These are phyloP conservation scores for Sporobolomyces roseus DNA, from an alignment of 768 basidiomycete species.

Conservation along the genomic window DNA sequence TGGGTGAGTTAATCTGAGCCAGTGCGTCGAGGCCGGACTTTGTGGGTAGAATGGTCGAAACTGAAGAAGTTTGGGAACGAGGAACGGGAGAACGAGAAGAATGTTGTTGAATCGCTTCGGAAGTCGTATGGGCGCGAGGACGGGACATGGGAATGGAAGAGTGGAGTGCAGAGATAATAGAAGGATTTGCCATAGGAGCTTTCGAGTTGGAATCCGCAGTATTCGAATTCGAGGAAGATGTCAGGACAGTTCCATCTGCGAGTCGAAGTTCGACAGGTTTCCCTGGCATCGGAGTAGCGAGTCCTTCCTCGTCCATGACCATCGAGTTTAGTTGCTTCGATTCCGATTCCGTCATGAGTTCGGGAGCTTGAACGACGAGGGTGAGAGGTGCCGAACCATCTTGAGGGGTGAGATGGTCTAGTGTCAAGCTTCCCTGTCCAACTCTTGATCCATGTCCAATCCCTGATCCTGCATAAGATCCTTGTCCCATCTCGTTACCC, in stretches of 20 bases:
- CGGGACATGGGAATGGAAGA: not conserved
- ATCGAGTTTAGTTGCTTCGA: not conserved
- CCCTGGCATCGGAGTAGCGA: slow-evolving; percentile 7
- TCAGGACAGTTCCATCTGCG: not conserved
- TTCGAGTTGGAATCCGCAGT: not conserved
- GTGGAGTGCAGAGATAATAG: not conserved
- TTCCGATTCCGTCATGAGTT: slow-evolving; percentile 9
- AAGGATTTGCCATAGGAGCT: not conserved
- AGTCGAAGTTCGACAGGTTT: slow-evolving; percentile 1
- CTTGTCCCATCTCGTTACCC: not conserved
- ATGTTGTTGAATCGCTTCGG: not conserved
- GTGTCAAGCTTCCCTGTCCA: slow-evolving; percentile 28
- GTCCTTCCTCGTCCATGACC: not conserved
- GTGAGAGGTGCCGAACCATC: slow-evolving; percentile 1
- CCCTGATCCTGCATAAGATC: not conserved
- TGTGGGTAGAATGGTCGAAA: not conserved
- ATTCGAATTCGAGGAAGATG: not conserved
- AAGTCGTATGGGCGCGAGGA: slow-evolving; percentile 23
- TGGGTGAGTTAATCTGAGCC: slow-evolving; percentile 31
- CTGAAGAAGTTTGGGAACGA: not conserved
- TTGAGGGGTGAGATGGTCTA: slow-evolving; percentile 26
- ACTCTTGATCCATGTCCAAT: slow-evolving; percentile 1
- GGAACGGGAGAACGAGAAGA: slow-evolving; percentile 5
- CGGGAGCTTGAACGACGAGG: slow-evolving; percentile 38
- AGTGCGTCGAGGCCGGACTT: slow-evolving; percentile 36